These are phyloP conservation scores for Calocybe gambosa DNA, from an alignment of 1,284 basidiomycete species.

Conservation along the genomic window DNA sequence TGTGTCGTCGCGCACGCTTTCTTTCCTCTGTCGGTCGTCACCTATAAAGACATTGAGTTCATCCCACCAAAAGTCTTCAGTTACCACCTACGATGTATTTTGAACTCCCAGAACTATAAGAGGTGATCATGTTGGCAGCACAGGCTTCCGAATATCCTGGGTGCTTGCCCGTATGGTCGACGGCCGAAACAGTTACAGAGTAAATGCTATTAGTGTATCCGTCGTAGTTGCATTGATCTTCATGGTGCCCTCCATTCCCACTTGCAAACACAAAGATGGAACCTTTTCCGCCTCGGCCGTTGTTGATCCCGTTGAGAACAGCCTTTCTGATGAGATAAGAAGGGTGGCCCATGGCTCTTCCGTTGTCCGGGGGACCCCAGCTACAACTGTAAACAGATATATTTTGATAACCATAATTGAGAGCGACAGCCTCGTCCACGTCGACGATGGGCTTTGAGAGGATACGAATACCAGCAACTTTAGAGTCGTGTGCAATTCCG, in stretches of 20 bases:
- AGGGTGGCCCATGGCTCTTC: conserved; percentile 92
- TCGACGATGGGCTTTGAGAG: conserved; percentile 93
- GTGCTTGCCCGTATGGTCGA: conserved; percentile 88
- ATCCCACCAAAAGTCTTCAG: neutral
- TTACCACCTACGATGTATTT: conserved; percentile 73
- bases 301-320: conserved; percentile 90
- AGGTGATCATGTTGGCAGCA: conserved; percentile 93
- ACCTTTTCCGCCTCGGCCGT: conserved; percentile 87
- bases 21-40: conserved; percentile 91
- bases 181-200: conserved; percentile 89
- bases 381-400: conserved; percentile 94
- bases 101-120: conserved; percentile 93
- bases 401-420: conserved; percentile 92
- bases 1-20: conserved; percentile 80
- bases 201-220: conserved; percentile 99
- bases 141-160: conserved; percentile 98
- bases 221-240: conserved; percentile 99
- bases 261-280: conserved; percentile 97
- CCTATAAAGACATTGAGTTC: conserved; percentile 39
- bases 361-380: conserved; percentile 98
- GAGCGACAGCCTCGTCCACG: conserved; percentile 90
- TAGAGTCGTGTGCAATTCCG: conserved; percentile 89
- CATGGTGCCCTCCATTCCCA: conserved; percentile 87
- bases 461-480: conserved; percentile 93
- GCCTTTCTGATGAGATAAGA: conserved; percentile 90